A percentile compares a stretch with the other conserved stretches of the same genome.
Evolutionary conservation across 73 alveolate genomes (phyloP).

Genomic region (Paramecium biaurelia): DNA sequence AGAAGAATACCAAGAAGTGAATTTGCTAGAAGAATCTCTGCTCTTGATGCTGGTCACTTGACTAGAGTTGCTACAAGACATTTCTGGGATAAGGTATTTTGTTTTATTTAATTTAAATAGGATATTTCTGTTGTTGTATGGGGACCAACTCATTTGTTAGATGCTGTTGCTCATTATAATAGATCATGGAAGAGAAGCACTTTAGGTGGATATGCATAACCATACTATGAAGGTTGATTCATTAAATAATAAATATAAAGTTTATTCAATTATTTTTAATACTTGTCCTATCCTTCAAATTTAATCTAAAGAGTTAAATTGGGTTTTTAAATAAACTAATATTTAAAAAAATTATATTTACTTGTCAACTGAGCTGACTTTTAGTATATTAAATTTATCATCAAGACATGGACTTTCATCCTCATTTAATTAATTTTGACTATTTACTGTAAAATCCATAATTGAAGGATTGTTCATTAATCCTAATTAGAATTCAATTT

Average conservation of each 20-base stretch:
- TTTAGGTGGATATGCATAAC: constrained; percentile 52
- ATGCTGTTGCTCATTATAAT: constrained; percentile 56
- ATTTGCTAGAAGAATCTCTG: constrained; percentile 78
- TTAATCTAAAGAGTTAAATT: not conserved
- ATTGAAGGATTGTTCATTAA: not conserved
- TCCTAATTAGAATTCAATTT: not conserved
- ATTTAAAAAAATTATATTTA: not conserved
- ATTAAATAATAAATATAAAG: not conserved
- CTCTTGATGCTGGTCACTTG: constrained; percentile 59
- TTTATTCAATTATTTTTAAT: not conserved
- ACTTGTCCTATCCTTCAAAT: not conserved
- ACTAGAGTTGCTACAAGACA: constrained; percentile 62
- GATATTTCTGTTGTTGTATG: constrained; percentile 60
- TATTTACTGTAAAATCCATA: not conserved
- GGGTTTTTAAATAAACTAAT: not conserved
- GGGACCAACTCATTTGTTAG: constrained; percentile 63
- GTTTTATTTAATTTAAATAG: not conserved
- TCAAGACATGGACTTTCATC: not conserved
- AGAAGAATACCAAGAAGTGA: constrained; percentile 86
- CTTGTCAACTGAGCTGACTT: not conserved
- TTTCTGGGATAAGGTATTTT: constrained; percentile 59
- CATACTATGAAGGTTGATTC: constrained; percentile 39
- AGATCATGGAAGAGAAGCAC: constrained; percentile 65
- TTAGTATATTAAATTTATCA: not conserved
- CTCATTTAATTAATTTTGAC: not conserved